phyloP scores from a whole-genome alignment of 2,329 filamentous ascomycete species.

The Metarhizium rileyi region DNA sequence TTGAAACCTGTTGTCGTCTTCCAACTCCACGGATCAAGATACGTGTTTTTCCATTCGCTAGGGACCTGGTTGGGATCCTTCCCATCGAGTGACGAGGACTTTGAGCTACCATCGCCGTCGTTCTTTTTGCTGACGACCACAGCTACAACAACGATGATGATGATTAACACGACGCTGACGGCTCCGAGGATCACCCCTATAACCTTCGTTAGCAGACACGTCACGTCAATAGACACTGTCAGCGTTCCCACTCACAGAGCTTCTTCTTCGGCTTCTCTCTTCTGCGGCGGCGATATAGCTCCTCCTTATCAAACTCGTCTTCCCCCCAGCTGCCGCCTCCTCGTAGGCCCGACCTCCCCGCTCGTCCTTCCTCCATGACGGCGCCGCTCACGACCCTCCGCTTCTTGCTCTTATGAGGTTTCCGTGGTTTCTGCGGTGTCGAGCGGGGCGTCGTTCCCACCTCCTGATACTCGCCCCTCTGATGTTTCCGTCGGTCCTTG shows the following conservation, averaged over 20 bases:
- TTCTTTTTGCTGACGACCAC: conserved; percentile 59
- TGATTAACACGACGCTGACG: conserved; percentile 42
- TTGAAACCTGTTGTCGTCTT: conserved; percentile 87
- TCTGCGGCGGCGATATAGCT: conserved; percentile 32
- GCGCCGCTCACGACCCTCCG: conserved; percentile 61
- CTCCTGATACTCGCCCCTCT: conserved; percentile 6
- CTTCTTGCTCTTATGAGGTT: conserved; percentile 34
- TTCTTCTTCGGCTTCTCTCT: conserved; percentile 47
- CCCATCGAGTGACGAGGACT: conserved; percentile 33
- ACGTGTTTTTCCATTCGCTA: conserved; percentile 58
- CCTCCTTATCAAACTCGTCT: conserved; percentile 39
- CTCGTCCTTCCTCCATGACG: conserved; percentile 56
- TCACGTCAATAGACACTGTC: too few relatives aligned
- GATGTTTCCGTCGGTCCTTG: conserved; percentile 15
- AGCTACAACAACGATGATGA: conserved; percentile 59
- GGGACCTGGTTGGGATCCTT: conserved; percentile 51
- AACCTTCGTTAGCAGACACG: conserved; percentile 12
- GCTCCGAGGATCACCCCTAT: conserved; percentile 45
- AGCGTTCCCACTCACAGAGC: conserved; percentile 38
- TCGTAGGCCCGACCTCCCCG: conserved; percentile 25
- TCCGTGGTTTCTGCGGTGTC: conserved; percentile 18
- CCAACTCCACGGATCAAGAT: conserved; percentile 87
- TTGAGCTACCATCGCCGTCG: conserved; percentile 22
- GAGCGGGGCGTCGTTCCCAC: not conserved
- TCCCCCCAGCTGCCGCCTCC: conserved; percentile 32